These are phyloP conservation scores for Pelagophyceae sp. DNA, from an alignment of 352 stramenopile species.

Conservation along the genomic window DNA sequence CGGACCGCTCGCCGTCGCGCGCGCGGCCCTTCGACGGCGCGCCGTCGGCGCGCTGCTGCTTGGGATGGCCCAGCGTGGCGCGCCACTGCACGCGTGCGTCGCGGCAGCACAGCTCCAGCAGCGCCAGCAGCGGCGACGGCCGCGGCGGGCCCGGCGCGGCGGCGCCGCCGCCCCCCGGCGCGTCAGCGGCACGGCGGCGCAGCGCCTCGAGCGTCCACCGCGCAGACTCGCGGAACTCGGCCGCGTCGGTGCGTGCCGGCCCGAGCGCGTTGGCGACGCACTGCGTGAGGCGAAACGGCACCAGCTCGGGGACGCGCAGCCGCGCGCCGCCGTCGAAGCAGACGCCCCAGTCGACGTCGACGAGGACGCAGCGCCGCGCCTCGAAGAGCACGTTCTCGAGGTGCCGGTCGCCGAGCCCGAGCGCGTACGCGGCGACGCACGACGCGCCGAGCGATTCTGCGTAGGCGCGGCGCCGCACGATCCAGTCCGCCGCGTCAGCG, in stretches of 20 bases:
- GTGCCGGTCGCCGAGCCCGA: constrained; percentile 76
- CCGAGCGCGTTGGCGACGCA: constrained; percentile 60
- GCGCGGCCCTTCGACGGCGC: background rate
- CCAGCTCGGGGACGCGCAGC: constrained; percentile 61
- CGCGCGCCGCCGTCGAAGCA: constrained; percentile 74
- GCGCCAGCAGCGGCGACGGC: background rate
- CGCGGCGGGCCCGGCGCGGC: background rate
- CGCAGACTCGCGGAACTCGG: background rate
- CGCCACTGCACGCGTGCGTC: constrained; percentile 14
- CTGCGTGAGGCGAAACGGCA: constrained; percentile 75
- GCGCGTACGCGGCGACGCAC: constrained; percentile 69
- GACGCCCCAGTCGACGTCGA: constrained; percentile 84
- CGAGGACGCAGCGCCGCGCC: constrained; percentile 56
- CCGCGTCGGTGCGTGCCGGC: background rate
- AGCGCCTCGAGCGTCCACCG: background rate
- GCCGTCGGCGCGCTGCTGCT: background rate
- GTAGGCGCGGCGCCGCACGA: constrained; percentile 14
- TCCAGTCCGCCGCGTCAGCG: constrained; percentile 4
- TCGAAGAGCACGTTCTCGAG: constrained; percentile 79
- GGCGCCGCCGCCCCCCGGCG: too few species aligned
- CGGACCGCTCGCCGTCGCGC: background rate
- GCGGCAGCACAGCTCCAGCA: background rate
- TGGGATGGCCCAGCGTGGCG: background rate
- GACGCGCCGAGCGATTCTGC: constrained; percentile 61
- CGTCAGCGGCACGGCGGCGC: background rate